These are phyloP conservation scores for Aureobasidium sp. DNA, from an alignment of 2,329 filamentous ascomycete genomes.

Conservation along the genomic window DNA sequence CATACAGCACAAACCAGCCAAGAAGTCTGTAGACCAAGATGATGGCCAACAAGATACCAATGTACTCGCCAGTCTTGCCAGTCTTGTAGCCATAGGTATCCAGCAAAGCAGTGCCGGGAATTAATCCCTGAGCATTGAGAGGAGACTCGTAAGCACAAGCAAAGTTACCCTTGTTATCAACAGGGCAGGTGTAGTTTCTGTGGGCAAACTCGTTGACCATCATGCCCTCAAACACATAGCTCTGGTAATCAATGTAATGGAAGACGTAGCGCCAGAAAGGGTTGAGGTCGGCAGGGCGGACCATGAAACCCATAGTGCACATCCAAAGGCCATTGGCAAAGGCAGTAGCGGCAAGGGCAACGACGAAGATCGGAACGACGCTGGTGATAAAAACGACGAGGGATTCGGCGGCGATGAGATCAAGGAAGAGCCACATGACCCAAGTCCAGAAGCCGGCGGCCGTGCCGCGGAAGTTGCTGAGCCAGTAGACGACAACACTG, in stretches of 20 bases:
- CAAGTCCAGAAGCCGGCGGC: slow-evolving; percentile 64
- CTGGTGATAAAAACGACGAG: slow-evolving; percentile 69
- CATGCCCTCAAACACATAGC: slow-evolving; percentile 84
- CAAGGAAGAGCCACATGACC: slow-evolving; percentile 78
- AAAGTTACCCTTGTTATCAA: slow-evolving; percentile 51
- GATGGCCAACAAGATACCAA: slow-evolving; percentile 71
- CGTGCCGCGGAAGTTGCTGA: slow-evolving; percentile 63
- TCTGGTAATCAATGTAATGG: slow-evolving; percentile 81
- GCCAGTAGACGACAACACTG: slow-evolving; percentile 69
- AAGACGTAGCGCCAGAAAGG: slow-evolving; percentile 82
- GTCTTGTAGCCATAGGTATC: slow-evolving; percentile 60
- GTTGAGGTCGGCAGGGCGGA: slow-evolving; percentile 63
- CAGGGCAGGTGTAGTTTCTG: slow-evolving; percentile 56
- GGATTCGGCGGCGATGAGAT: slow-evolving; percentile 72
- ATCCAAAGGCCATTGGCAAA: slow-evolving; percentile 90
- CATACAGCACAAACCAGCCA: slow-evolving; percentile 53
- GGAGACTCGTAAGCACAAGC: slow-evolving; percentile 64
- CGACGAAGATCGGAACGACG: slow-evolving; percentile 70
- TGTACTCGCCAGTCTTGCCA: slow-evolving; percentile 57
- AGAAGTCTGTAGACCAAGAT: slow-evolving; percentile 64
- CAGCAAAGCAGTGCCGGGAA: slow-evolving; percentile 63
- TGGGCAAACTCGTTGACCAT: slow-evolving; percentile 79
- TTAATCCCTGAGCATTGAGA: slow-evolving; percentile 56
- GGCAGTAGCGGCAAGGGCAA: slow-evolving; percentile 68
- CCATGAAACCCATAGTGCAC: slow-evolving; percentile 76